These are phyloP conservation scores for Articulospora tetracladia DNA, from an alignment of 495 filamentous ascomycete genomes.

Conservation along the genomic window DNA sequence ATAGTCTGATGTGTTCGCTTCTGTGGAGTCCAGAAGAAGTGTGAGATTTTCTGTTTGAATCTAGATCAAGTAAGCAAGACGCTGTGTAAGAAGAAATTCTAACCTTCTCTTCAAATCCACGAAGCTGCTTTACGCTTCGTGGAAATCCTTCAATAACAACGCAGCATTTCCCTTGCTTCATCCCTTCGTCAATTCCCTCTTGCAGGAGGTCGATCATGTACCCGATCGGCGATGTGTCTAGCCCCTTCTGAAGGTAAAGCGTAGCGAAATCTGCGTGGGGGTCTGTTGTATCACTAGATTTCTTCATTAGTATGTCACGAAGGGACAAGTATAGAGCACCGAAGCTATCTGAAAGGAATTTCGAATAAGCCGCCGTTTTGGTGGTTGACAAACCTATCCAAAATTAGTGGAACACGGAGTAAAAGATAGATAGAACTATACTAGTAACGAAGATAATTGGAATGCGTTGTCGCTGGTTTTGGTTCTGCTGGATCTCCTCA, in stretches of 20 bases:
- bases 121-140: neutral
- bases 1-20: conserved; percentile 1
- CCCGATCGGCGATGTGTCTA: conserved; percentile 4
- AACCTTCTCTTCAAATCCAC: neutral
- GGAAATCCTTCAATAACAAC: conserved; percentile 1
- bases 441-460: neutral
- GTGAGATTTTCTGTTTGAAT: neutral
- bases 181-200: neutral
- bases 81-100: neutral
- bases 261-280: conserved; percentile 4
- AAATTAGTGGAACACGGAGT: neutral
- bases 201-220: conserved; percentile 3
- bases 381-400: neutral
- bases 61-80: neutral
- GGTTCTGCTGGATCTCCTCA: neutral
- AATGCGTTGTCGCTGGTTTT: neutral
- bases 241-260: conserved; percentile 5
- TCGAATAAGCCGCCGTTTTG: neutral
- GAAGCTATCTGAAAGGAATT: neutral
- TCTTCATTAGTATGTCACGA: conserved; percentile 2
- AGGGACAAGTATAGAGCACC: conserved; percentile 2
- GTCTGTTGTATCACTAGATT: neutral
- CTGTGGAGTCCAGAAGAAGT: neutral
- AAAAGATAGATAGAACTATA: neutral
- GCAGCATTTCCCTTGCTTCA: conserved; percentile 1